Evolutionary conservation across 164 flowering plant genomes (phyloP).

Genomic region (Pachysandra terminalis): DNA sequence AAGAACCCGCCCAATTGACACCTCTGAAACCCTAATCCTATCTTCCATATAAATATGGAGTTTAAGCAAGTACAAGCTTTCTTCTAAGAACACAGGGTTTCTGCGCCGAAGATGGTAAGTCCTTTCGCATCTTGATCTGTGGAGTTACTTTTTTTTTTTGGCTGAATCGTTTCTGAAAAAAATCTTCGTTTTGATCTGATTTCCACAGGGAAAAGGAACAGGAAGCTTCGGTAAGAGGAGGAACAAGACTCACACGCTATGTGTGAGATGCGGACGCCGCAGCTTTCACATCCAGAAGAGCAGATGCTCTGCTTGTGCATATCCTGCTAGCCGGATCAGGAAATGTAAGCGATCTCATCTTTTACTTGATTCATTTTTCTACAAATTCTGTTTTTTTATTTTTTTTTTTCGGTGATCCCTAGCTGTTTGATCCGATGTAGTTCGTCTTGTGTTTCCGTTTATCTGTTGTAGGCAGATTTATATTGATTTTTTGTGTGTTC

Average conservation of each 20-base stretch:
- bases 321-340: slow-evolving; percentile 70
- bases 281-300: slow-evolving; percentile 96
- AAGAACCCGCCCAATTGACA: too few relatives aligned
- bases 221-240: slow-evolving; percentile 95
- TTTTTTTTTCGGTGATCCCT: background rate
- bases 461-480: background rate
- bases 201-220: slow-evolving; percentile 73
- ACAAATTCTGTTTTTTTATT: background rate
- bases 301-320: slow-evolving; percentile 83
- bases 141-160: too few relatives aligned
- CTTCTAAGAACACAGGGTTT: slow-evolving; percentile 8
- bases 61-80: too few relatives aligned
- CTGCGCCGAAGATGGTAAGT: slow-evolving; percentile 18
- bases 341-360: slow-evolving; percentile 38
- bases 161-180: background rate
- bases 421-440: background rate
- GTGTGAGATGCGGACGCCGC: slow-evolving; percentile 86
- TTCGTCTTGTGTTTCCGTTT: background rate
- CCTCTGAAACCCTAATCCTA: too few relatives aligned
- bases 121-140: background rate
- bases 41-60: too few relatives aligned
- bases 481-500: background rate
- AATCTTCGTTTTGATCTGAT: background rate
- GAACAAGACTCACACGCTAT: slow-evolving; percentile 94
- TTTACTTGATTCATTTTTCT: background rate